These are phyloP conservation scores for Phytopythium helicoides DNA, from an alignment of 352 stramenopile species.

Conservation along the genomic window DNA sequence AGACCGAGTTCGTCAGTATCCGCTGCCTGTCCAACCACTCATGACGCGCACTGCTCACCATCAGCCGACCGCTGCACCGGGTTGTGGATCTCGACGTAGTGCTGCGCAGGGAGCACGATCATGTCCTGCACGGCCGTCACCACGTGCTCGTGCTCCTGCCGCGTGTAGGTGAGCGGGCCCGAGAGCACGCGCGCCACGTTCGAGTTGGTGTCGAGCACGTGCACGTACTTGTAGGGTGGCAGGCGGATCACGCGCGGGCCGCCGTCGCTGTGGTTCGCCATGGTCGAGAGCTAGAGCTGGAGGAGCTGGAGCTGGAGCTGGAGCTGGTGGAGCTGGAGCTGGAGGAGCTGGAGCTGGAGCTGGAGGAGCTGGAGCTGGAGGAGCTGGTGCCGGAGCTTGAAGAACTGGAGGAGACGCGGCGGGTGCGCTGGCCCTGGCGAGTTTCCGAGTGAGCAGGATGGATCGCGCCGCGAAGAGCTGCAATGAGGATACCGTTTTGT, in stretches of 20 bases:
- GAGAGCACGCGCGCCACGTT: slow-evolving; percentile 80
- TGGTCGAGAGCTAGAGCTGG: neutral
- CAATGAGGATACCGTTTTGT: too few relatives aligned
- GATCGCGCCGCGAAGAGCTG: too few relatives aligned
- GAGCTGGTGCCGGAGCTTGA: too few relatives aligned
- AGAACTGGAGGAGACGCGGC: neutral
- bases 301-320: slow-evolving; percentile 8
- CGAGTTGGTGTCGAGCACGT: slow-evolving; percentile 85
- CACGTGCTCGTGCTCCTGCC: slow-evolving; percentile 77
- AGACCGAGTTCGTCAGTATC: neutral
- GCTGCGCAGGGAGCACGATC: slow-evolving; percentile 72
- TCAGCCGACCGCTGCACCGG: slow-evolving; percentile 52
- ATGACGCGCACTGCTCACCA: too few relatives aligned
- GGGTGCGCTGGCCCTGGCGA: neutral
- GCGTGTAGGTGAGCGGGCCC: slow-evolving; percentile 74
- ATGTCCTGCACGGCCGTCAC: slow-evolving; percentile 61
- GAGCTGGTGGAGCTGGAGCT: slow-evolving; percentile 7
- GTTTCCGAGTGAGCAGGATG: too few relatives aligned
- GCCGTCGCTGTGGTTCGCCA: slow-evolving; percentile 17
- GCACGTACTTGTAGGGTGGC: slow-evolving; percentile 79
- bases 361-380: slow-evolving; percentile 9
- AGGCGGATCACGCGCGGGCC: slow-evolving; percentile 73
- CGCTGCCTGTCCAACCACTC: too few relatives aligned
- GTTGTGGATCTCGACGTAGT: slow-evolving; percentile 78
- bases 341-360: neutral